These are phyloP conservation scores for Amniculicola lignicola DNA, from an alignment of 495 filamentous ascomycete species.

Conservation along the genomic window DNA sequence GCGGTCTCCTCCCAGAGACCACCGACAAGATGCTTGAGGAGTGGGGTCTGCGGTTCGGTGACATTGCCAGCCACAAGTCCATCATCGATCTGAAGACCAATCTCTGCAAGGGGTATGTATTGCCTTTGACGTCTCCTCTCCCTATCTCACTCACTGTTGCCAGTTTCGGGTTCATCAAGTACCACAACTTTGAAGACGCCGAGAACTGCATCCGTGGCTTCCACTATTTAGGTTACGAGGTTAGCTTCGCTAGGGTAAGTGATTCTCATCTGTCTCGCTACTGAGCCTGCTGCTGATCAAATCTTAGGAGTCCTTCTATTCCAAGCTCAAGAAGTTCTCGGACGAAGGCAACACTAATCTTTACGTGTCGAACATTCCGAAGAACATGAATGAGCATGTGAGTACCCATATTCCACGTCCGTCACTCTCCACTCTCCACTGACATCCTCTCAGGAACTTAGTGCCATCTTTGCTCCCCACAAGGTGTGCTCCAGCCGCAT, in stretches of 20 bases:
- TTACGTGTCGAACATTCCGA: slow-evolving; percentile 93
- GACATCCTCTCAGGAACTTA: slow-evolving; percentile 57
- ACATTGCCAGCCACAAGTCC: slow-evolving; percentile 89
- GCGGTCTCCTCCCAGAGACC: slow-evolving; percentile 88
- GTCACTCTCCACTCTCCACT: background rate
- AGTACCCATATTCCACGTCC: slow-evolving; percentile 37
- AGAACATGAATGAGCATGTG: slow-evolving; percentile 83
- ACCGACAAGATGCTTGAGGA: slow-evolving; percentile 82
- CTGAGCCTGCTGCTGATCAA: slow-evolving; percentile 12
- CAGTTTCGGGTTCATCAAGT: slow-evolving; percentile 96
- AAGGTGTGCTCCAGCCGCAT: slow-evolving; percentile 88
- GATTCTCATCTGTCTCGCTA: background rate
- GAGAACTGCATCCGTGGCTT: slow-evolving; percentile 97
- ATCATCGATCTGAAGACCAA: slow-evolving; percentile 92
- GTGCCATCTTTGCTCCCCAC: slow-evolving; percentile 76
- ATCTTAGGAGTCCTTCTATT: slow-evolving; percentile 86
- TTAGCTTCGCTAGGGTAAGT: slow-evolving; percentile 84
- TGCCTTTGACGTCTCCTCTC: background rate
- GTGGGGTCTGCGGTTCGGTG: slow-evolving; percentile 84
- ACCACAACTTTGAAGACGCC: slow-evolving; percentile 78
- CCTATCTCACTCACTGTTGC: slow-evolving; percentile 43
- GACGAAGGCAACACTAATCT: slow-evolving; percentile 88
- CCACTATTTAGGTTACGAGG: slow-evolving; percentile 88
- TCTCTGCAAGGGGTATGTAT: slow-evolving; percentile 84
- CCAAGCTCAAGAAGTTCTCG: slow-evolving; percentile 85